Base-by-base conservation (phyloP, 306 rosid species). In the Cyamopsis tetragonoloba region DNA sequence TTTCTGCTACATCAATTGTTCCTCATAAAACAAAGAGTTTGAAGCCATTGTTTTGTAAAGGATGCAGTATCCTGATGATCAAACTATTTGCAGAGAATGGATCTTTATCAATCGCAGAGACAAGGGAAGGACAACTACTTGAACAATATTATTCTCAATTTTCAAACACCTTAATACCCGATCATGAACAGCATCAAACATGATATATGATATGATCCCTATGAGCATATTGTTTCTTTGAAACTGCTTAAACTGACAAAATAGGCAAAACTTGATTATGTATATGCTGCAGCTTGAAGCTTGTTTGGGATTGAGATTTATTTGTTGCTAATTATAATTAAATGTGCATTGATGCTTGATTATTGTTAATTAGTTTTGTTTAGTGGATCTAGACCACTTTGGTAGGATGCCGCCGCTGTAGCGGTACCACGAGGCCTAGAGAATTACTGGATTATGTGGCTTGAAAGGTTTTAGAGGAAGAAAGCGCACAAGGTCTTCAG, bases 91-190 rank as follows among this genome's bases (percentile, higher is more conserved):
- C 78, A 78, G 84, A 58, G 50, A 67, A n/a, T 64, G 74, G 68
- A 14, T 17, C 23, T 44, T 60, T 50, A 47, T 64, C 62, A 5
- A 49, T 15, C 23, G 72, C 64, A 50, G 83, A 48, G 20, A 13
- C 71, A 8, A 35, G 75, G 26, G 78, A 57, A 14, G 75, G 41
- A 22, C 75, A 70, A 30, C 65, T 58, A n/a, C 53, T 56, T 39
- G 83, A 82, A 38, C 76, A 61, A 3, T 76, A 57, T 57, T 71
- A 72, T 12, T 67, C 85, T 67, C 85, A 67, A 43, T 66, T 56
- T 13, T 31, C 73, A 49, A 67, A 32, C 43, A 27, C 37, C 17
- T 66, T 68, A 13, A 42, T 62, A 4, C 53, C 60, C 19, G 15
- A 28, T 65, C 58, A 67, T 0, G 20, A 37, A 35, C 72, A 61